A percentile compares a stretch with the other conserved stretches of the same genome.
phyloP scores from a whole-genome alignment of 2,329 filamentous ascomycete genomes.

The Ophiostoma pallidulum region DNA sequence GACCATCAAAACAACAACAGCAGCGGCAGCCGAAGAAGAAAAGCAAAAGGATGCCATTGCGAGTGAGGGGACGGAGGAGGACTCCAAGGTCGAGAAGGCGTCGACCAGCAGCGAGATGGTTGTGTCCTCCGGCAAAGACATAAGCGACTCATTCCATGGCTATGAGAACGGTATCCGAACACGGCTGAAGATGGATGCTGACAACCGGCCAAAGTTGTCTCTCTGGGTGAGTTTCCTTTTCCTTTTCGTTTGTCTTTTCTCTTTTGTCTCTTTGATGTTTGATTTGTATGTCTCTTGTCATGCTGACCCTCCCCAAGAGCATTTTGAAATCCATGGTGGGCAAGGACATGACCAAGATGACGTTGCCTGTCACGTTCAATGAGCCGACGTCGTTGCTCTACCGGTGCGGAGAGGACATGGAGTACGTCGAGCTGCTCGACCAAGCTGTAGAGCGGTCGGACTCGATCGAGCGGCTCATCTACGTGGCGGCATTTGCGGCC shows the following conservation, averaged over 20 bases:
- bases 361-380: conserved; percentile 94
- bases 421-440: conserved; percentile 89
- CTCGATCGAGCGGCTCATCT: conserved; percentile 84
- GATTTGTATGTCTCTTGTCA: neutral
- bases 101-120: conserved; percentile 25
- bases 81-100: neutral
- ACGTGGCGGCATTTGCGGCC: conserved; percentile 90
- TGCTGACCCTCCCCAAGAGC: no score
- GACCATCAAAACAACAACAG: neutral
- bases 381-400: conserved; percentile 93
- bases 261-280: neutral
- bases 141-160: conserved; percentile 71
- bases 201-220: conserved; percentile 86
- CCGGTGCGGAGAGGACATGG: conserved; percentile 94
- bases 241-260: no score
- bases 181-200: conserved; percentile 77
- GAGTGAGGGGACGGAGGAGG: no score
- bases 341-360: conserved; percentile 99
- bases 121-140: conserved; percentile 46
- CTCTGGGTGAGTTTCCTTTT: conserved; percentile 65
- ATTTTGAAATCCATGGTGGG: conserved; percentile 99
- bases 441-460: conserved; percentile 76
- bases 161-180: conserved; percentile 83
- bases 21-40: neutral
- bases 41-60: no score